Evolutionary conservation across 1,284 basidiomycete species (phyloP).

Genomic region (Boletellus sp.): DNA sequence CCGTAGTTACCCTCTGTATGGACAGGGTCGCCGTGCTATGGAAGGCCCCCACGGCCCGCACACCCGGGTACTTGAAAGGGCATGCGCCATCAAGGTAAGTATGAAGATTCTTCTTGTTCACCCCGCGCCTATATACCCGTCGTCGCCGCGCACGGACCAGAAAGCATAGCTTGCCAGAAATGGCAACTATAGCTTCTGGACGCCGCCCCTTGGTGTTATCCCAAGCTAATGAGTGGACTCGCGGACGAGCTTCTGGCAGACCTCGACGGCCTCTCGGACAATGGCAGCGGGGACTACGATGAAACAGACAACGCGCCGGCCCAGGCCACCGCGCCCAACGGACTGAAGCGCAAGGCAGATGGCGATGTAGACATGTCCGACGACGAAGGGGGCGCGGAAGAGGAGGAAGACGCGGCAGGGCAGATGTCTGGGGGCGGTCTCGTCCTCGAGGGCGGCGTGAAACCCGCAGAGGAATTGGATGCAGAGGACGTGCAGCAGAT

Average conservation of each 20-base stretch:
- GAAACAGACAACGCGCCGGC: slow-evolving; percentile 36
- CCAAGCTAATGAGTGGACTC: slow-evolving; percentile 59
- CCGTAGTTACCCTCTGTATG: slow-evolving; percentile 29
- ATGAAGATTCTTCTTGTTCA: slow-evolving; percentile 10
- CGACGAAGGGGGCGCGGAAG: slow-evolving; percentile 42
- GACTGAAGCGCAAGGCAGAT: slow-evolving; percentile 60
- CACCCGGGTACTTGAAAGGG: slow-evolving; percentile 42
- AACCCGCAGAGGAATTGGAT: slow-evolving; percentile 91
- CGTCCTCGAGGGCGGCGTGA: slow-evolving; percentile 87
- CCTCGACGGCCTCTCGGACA: slow-evolving; percentile 73
- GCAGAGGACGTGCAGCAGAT: slow-evolving; percentile 89
- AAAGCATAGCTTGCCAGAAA: not conserved
- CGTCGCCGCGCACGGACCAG: slow-evolving; percentile 23
- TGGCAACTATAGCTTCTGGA: slow-evolving; percentile 3
- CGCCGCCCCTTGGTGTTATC: not conserved
- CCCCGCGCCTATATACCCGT: slow-evolving; percentile 17
- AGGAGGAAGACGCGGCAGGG: slow-evolving; percentile 38
- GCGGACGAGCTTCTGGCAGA: slow-evolving; percentile 89
- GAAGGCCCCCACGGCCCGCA: slow-evolving; percentile 43
- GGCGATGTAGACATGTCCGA: slow-evolving; percentile 51
- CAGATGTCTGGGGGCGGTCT: slow-evolving; percentile 50
- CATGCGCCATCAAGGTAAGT: slow-evolving; percentile 37
- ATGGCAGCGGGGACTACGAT: slow-evolving; percentile 55
- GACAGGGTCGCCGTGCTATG: slow-evolving; percentile 52
- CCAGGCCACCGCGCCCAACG: slow-evolving; percentile 36